phyloP scores from a whole-genome alignment of 169 alveolate species.

The Plasmodium chabaudi region DNA sequence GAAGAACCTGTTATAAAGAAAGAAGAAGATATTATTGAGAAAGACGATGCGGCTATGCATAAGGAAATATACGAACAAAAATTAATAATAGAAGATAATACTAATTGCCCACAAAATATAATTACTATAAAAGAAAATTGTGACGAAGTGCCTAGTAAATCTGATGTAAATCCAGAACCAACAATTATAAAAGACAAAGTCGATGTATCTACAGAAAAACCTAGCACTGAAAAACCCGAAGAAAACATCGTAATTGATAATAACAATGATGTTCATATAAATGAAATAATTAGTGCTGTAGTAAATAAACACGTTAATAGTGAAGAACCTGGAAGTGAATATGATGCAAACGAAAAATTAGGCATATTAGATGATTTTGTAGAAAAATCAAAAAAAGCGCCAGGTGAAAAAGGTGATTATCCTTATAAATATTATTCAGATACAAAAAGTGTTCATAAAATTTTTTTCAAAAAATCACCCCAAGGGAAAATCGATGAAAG shows the following conservation, averaged over 20 bases:
- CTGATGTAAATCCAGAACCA: conserved; percentile 6
- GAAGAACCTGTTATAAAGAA: background rate
- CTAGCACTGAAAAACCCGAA: background rate
- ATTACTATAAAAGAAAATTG: background rate
- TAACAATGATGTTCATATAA: background rate
- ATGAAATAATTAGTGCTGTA: conserved; percentile 22
- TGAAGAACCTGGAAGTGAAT: background rate
- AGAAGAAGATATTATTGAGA: background rate
- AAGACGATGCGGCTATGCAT: background rate
- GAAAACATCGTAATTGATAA: background rate
- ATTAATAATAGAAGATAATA: background rate
- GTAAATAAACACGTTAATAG: background rate
- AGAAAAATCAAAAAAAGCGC: conserved; percentile 18
- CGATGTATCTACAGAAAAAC: conserved; percentile 2
- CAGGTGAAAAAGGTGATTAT: conserved; percentile 6
- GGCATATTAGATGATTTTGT: conserved; percentile 37
- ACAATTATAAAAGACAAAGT: conserved; percentile 19
- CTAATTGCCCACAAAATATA: background rate
- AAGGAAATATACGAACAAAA: background rate
- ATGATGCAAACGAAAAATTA: conserved; percentile 22
- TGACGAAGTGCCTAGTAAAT: conserved; percentile 4
- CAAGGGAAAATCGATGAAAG: conserved; percentile 21
- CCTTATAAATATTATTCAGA: conserved; percentile 49
- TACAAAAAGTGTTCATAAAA: conserved; percentile 55
- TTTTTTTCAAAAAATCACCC: conserved; percentile 24